Percentiles rank a stretch among this genome's conserved stretches.
These are phyloP conservation scores for Diaporthe sp. DNA, from an alignment of 2,329 filamentous ascomycete genomes.

Conservation along the genomic window DNA sequence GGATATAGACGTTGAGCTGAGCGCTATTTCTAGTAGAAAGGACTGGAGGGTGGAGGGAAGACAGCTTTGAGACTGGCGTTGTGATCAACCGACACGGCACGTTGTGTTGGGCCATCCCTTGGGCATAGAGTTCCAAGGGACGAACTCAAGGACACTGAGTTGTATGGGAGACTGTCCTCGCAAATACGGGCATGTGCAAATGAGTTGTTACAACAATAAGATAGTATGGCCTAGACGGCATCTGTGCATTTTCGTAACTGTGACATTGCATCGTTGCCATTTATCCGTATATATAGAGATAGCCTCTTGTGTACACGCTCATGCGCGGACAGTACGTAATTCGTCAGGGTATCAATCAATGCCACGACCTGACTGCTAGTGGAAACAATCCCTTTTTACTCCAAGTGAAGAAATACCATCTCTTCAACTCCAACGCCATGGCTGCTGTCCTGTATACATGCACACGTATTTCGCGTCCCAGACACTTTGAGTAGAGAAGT, in stretches of 20 bases:
- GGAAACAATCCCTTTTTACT: not conserved
- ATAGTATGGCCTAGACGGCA: not conserved
- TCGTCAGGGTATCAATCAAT: slow-evolving; percentile 37
- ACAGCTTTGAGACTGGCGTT: not conserved
- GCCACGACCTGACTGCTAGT: slow-evolving; percentile 18
- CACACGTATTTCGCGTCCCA: not conserved
- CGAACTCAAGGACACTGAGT: not conserved
- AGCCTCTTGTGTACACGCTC: slow-evolving; percentile 7
- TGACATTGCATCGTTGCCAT: slow-evolving; percentile 12
- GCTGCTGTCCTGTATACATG: slow-evolving; percentile 28
- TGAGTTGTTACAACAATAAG: too few relatives aligned
- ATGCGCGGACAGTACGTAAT: slow-evolving; percentile 18
- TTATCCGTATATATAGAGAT: slow-evolving; percentile 11
- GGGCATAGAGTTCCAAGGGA: not conserved
- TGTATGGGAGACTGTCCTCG: not conserved
- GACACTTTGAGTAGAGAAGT: slow-evolving; percentile 22
- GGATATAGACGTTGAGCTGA: slow-evolving; percentile 7
- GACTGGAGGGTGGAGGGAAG: not conserved
- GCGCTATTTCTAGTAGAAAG: not conserved
- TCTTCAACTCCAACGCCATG: slow-evolving; percentile 32
- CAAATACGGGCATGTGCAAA: not conserved
- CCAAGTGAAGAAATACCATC: slow-evolving; percentile 5
- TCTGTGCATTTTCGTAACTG: not conserved
- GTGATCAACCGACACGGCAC: not conserved
- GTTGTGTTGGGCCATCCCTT: too few relatives aligned